Conservation (phyloP, 495 filamentous ascomycete species). For the Tuber indicum region DNA sequence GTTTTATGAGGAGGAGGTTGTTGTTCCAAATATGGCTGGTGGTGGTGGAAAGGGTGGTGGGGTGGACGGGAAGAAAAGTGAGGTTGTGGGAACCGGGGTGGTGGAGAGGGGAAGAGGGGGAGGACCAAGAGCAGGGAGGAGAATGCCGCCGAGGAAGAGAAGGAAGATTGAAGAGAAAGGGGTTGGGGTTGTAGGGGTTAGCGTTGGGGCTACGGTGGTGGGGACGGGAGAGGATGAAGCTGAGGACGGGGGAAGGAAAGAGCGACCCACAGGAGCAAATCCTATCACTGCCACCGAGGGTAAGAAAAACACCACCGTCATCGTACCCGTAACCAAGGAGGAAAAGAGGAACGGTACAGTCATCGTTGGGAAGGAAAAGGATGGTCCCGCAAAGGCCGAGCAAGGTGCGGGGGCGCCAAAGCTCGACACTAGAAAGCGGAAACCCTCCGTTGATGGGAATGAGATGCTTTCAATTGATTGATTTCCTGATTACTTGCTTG, state of each 20-base stretch:
- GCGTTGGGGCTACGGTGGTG: not conserved
- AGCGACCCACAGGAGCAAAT: not conserved
- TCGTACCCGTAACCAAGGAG: not conserved
- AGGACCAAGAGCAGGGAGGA: conserved; percentile 5
- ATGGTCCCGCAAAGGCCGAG: not conserved
- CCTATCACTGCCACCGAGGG: not conserved
- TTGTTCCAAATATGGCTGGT: conserved; percentile 8
- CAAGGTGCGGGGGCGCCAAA: not conserved
- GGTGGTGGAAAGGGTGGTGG: conserved; percentile 9
- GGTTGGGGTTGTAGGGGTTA: not conserved
- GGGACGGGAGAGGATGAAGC: not conserved
- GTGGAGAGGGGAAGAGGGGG: not conserved
- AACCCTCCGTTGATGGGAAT: not conserved
- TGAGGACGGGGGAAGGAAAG: not conserved
- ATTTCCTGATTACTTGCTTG: not conserved
- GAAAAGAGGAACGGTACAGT: not conserved
- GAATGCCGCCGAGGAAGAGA: not conserved
- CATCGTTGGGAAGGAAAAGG: not conserved
- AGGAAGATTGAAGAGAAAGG: conserved; percentile 1
- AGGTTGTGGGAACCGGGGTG: not conserved
- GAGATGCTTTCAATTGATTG: not conserved
- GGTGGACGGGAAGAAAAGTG: not conserved
- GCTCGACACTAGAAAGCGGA: not conserved
- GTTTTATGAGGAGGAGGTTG: conserved; percentile 31
- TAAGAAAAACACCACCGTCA: not conserved